Evolutionary conservation across 345 rosid species (phyloP).

Genomic region (Lepidium aucheri): DNA sequence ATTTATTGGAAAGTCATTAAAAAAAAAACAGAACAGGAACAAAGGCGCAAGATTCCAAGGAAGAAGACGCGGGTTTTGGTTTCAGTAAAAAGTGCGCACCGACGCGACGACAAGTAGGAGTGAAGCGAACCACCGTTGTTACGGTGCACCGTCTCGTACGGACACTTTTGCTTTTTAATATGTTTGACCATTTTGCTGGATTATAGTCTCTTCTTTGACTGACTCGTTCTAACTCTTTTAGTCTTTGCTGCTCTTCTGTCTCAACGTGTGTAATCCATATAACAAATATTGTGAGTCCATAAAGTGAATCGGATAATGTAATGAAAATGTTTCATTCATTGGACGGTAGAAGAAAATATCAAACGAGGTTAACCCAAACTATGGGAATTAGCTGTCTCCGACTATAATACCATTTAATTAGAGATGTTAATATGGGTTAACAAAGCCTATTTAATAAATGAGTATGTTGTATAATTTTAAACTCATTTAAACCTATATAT

Average conservation of each 20-base stretch:
- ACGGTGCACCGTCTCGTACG: conserved; percentile 24
- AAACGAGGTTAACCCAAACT: neutral
- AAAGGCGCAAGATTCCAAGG: conserved; percentile 9
- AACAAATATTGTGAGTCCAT: neutral
- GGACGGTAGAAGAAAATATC: conserved; percentile 17
- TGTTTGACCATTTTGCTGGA: conserved; percentile 20
- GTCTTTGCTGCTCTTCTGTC: neutral
- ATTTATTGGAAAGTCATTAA: neutral
- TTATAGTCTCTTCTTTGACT: conserved; percentile 15
- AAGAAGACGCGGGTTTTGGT: conserved; percentile 15
- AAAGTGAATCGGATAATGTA: neutral
- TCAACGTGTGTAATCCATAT: conserved; percentile 20
- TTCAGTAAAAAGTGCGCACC: conserved; percentile 30
- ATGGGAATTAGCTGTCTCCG: neutral
- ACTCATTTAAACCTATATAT: no score
- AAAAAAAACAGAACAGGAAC: neutral
- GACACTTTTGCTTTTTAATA: conserved; percentile 9
- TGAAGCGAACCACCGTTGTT: conserved; percentile 5
- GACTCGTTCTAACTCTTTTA: neutral
- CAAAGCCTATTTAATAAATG: no score
- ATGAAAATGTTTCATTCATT: conserved; percentile 5
- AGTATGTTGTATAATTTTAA: no score
- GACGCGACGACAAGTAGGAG: conserved; percentile 34
- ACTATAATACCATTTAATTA: neutral
- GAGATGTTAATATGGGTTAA: no score